These are phyloP conservation scores for Yamadazyma endophytica DNA, from an alignment of 805 yeast genomes.

Conservation along the genomic window DNA sequence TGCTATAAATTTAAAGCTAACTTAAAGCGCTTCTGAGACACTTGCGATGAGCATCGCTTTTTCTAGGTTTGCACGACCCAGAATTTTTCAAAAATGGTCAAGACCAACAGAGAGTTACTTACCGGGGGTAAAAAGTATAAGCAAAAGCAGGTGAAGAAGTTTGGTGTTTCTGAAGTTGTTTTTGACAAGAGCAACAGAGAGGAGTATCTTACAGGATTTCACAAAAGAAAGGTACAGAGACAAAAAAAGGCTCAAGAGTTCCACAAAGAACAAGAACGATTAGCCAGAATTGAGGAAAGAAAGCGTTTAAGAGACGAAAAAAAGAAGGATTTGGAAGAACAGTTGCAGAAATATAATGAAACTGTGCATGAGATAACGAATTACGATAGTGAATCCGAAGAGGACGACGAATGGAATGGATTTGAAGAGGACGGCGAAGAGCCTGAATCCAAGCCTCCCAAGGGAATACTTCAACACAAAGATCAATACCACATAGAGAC, in stretches of 20 bases:
- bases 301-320: constrained; percentile 67
- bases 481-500: constrained; percentile 30
- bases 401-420: constrained; percentile 40
- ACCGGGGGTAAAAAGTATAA: constrained; percentile 84
- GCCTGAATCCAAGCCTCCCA: constrained; percentile 12
- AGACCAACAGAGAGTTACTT: constrained; percentile 78
- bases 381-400: constrained; percentile 15
- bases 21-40: not conserved
- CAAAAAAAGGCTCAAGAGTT: constrained; percentile 79
- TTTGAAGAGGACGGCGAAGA: constrained; percentile 18
- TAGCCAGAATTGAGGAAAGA: constrained; percentile 72
- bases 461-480: constrained; percentile 45
- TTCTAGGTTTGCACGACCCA: not conserved
- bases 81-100: no score
- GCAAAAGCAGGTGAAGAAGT: constrained; percentile 58
- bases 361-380: constrained; percentile 26
- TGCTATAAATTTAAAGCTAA: not conserved
- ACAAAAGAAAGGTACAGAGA: constrained; percentile 85
- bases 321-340: constrained; percentile 59
- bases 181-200: constrained; percentile 77
- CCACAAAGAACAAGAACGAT: constrained; percentile 72
- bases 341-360: constrained; percentile 55
- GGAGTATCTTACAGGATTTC: constrained; percentile 92
- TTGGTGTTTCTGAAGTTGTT: constrained; percentile 76
- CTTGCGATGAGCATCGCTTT: not conserved